Conservation (phyloP, 192 early-diverging fungal genomes). For the Phlyctochytrium planicorne region DNA sequence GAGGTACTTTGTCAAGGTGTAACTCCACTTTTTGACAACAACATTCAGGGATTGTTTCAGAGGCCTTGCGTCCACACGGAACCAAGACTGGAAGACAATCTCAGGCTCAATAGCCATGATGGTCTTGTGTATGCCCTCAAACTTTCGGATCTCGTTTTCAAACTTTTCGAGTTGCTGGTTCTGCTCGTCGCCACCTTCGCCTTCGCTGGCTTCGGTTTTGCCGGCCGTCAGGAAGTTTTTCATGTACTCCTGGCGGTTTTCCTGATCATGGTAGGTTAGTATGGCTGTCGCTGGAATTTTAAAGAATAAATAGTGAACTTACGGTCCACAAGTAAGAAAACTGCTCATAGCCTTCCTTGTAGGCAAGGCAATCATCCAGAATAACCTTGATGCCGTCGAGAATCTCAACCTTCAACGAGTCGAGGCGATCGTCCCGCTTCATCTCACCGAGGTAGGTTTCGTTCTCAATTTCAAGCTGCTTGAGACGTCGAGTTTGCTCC, state of each 20-base stretch:
- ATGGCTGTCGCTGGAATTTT: constrained; percentile 12
- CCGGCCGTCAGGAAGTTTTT: constrained; percentile 50
- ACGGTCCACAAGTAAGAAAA: constrained; percentile 64
- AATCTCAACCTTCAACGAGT: constrained; percentile 37
- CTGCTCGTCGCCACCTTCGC: constrained; percentile 17
- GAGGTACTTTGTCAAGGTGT: constrained; percentile 64
- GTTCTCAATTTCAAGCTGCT: constrained; percentile 44
- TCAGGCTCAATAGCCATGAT: constrained; percentile 65
- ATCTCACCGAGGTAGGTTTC: constrained; percentile 61
- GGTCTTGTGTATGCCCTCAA: constrained; percentile 64
- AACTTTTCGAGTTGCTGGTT: constrained; percentile 62
- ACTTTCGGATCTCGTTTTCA: constrained; percentile 62
- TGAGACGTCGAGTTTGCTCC: constrained; percentile 21
- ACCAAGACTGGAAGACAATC: constrained; percentile 60
- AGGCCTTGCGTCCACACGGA: constrained; percentile 58
- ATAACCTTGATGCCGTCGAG: constrained; percentile 41
- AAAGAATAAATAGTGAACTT: constrained; percentile 3
- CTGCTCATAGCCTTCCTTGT: constrained; percentile 61
- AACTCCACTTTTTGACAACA: constrained; percentile 68
- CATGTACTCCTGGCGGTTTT: constrained; percentile 71
- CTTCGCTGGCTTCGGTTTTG: constrained; percentile 34
- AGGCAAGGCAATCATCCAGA: constrained; percentile 52
- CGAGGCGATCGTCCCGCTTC: constrained; percentile 46
- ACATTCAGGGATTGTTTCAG: constrained; percentile 65
- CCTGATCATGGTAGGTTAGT: constrained; percentile 24